Evolutionary conservation across 2,329 filamentous ascomycete genomes (phyloP).

Genomic region (Xylogone sp.): DNA sequence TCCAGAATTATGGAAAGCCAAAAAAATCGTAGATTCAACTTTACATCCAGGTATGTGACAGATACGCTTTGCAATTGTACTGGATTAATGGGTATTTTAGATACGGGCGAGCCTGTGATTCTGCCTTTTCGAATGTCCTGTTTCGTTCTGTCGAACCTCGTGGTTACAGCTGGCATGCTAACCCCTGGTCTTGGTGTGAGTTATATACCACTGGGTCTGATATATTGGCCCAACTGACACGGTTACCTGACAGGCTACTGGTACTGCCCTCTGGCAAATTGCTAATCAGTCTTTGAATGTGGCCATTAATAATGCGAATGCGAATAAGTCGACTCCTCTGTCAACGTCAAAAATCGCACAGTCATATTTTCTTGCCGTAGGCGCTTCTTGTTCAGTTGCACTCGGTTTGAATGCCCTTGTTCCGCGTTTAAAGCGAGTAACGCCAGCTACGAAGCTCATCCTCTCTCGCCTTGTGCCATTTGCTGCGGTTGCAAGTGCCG

Average conservation of each 20-base stretch:
- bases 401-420: constrained; percentile 88
- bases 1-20: constrained; percentile 87
- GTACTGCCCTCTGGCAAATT: constrained; percentile 91
- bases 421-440: constrained; percentile 73
- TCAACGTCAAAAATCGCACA: constrained; percentile 76
- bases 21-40: constrained; percentile 96
- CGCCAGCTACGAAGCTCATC: constrained; percentile 70
- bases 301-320: constrained; percentile 94
- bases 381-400: constrained; percentile 89
- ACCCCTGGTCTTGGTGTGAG: constrained; percentile 76
- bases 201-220: not conserved
- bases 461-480: constrained; percentile 91
- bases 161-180: constrained; percentile 96
- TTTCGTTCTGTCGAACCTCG: constrained; percentile 88
- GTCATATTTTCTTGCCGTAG: constrained; percentile 88
- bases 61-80: not conserved
- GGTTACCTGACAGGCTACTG: constrained; percentile 54
- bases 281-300: constrained; percentile 98
- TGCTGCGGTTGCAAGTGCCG: constrained; percentile 87
- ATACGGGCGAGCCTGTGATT: constrained; percentile 88
- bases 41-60: constrained; percentile 75
- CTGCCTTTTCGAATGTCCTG: constrained; percentile 97
- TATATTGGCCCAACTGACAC: not conserved
- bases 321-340: constrained; percentile 93
- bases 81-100: constrained; percentile 41